Conservation (phyloP, 1,139 yeast genomes). For the Diutina rugosa region DNA sequence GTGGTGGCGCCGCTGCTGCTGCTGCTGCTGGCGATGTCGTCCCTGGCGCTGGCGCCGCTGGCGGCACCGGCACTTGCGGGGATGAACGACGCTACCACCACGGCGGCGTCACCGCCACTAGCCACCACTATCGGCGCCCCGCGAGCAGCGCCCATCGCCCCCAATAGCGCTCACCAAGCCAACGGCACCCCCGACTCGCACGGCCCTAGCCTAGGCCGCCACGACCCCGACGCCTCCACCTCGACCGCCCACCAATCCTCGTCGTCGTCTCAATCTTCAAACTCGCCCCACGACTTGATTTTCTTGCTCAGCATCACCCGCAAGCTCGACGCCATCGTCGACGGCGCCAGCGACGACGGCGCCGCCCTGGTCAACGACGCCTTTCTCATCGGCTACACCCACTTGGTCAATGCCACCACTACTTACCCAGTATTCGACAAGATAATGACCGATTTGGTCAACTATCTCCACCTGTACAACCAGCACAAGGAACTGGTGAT, state of each 20-base stretch:
- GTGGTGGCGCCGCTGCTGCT: not conserved
- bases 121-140: not conserved
- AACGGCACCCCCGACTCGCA: too few relatives aligned
- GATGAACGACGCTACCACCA: not conserved
- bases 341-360: constrained; percentile 5
- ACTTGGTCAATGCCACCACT: constrained; percentile 7
- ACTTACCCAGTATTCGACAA: constrained; percentile 12
- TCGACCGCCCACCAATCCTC: not conserved
- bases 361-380: constrained; percentile 12
- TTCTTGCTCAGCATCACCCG: constrained; percentile 23
- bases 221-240: not conserved
- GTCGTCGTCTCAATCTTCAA: not conserved
- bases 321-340: constrained; percentile 15
- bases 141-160: not conserved
- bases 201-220: too few relatives aligned
- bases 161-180: not conserved
- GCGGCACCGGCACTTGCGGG: not conserved
- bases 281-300: constrained; percentile 11
- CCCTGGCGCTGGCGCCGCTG: not conserved
- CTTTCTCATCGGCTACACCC: constrained; percentile 21
- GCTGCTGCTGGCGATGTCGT: not conserved
- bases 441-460: constrained; percentile 14
- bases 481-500: not conserved
- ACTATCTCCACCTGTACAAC: constrained; percentile 11
- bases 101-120: constrained; percentile 5